Percentiles rank a stretch among this genome's conserved stretches.
phyloP scores from a whole-genome alignment of 345 rosid genomes.

The Gossypium anomalum region DNA sequence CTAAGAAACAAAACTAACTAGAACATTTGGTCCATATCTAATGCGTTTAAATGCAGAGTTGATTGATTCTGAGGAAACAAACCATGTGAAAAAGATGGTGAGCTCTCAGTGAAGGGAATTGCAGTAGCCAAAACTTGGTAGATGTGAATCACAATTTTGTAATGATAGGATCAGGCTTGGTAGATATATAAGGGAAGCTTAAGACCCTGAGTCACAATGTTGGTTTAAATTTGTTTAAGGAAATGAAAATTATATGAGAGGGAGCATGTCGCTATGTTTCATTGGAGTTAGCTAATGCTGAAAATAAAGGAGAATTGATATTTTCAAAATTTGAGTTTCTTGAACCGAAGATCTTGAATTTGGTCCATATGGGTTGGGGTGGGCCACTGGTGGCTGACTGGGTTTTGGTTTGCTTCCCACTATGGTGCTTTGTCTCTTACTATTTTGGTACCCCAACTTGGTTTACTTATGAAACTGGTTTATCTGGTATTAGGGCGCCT shows the following conservation, averaged over 20 bases:
- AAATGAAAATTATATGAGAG: constrained; percentile 8
- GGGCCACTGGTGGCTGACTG: constrained; percentile 34
- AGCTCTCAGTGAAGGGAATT: neutral
- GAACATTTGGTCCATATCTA: neutral
- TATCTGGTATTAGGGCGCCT: neutral
- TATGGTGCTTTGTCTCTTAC: neutral
- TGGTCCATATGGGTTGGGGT: constrained; percentile 32
- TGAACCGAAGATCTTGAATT: neutral
- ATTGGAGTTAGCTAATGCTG: neutral
- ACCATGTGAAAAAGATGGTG: constrained; percentile 7
- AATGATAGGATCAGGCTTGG: neutral
- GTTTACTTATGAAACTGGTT: neutral
- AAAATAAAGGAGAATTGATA: neutral
- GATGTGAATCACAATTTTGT: neutral
- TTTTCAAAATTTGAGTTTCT: neutral
- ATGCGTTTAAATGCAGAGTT: neutral
- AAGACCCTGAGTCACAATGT: neutral
- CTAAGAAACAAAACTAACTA: neutral
- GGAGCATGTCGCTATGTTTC: neutral
- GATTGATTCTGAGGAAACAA: constrained; percentile 2
- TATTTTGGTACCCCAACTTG: neutral
- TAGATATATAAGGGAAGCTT: neutral
- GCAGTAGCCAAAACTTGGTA: neutral
- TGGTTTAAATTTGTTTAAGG: neutral
- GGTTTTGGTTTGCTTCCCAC: constrained; percentile 20